Evolutionary conservation across 2,329 filamentous ascomycete genomes (phyloP).

Genomic region (Trichophyton schoenleinii): DNA sequence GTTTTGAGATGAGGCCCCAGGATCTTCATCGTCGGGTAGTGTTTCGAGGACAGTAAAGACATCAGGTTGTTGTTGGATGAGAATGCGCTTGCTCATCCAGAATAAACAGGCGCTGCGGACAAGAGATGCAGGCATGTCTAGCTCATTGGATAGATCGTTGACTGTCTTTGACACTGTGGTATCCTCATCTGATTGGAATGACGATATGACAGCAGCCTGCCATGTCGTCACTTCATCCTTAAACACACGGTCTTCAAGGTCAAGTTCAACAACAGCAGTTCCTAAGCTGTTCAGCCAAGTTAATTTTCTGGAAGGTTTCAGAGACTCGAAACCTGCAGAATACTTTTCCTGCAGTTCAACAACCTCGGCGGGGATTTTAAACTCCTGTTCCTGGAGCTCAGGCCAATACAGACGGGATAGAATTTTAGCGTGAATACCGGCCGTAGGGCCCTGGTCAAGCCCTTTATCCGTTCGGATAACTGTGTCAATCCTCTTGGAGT

Average conservation of each 20-base stretch:
- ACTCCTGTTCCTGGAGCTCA: slow-evolving; percentile 47
- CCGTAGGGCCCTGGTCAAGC: slow-evolving; percentile 24
- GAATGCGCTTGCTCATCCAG: slow-evolving; percentile 49
- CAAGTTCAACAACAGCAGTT: slow-evolving; percentile 65
- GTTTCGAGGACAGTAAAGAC: slow-evolving; percentile 47
- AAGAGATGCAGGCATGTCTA: slow-evolving; percentile 45
- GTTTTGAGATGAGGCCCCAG: slow-evolving; percentile 12
- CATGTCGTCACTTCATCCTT: slow-evolving; percentile 62
- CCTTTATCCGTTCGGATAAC: slow-evolving; percentile 46
- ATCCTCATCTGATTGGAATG: slow-evolving; percentile 50
- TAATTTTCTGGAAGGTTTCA: slow-evolving; percentile 75
- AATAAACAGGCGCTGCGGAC: slow-evolving; percentile 49
- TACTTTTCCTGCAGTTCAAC: slow-evolving; percentile 55
- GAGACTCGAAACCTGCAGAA: slow-evolving; percentile 59
- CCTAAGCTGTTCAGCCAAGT: slow-evolving; percentile 79
- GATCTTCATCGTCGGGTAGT: slow-evolving; percentile 27
- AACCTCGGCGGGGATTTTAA: slow-evolving; percentile 35
- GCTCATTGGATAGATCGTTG: slow-evolving; percentile 34
- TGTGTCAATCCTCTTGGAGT: slow-evolving; percentile 62
- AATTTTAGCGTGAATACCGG: slow-evolving; percentile 58
- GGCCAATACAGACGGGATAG: slow-evolving; percentile 93
- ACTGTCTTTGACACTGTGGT: slow-evolving; percentile 28
- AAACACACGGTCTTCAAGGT: slow-evolving; percentile 67
- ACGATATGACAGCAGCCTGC: slow-evolving; percentile 77
- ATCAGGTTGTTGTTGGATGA: slow-evolving; percentile 35